These are phyloP conservation scores for Tricholoma sp. DNA, from an alignment of 768 basidiomycete genomes.

Conservation along the genomic window DNA sequence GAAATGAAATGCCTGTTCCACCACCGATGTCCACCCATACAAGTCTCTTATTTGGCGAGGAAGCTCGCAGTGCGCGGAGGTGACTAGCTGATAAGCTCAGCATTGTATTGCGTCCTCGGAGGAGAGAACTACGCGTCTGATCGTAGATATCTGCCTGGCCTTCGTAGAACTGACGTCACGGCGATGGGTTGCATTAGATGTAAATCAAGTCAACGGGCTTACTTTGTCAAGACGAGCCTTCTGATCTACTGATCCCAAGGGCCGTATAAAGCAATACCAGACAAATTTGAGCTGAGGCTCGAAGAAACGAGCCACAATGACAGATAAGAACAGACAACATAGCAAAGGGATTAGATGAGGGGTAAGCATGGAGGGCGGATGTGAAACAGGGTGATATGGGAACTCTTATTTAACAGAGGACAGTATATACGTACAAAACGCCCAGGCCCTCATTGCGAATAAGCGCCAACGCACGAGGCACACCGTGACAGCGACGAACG, in stretches of 20 bases:
- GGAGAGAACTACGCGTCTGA: conserved; percentile 51
- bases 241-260: conserved; percentile 35
- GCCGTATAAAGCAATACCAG: conserved; percentile 46
- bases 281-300: conserved; percentile 40
- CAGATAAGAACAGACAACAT: conserved; percentile 2
- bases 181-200: background rate
- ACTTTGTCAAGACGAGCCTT: conserved; percentile 42
- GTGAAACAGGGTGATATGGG: background rate
- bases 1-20: conserved; percentile 45
- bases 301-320: conserved; percentile 18
- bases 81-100: conserved; percentile 62
- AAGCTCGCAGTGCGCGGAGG: conserved; percentile 40
- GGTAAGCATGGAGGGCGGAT: background rate
- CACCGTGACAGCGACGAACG: background rate
- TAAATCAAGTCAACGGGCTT: background rate
- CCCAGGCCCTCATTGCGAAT: background rate
- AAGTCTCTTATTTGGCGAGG: conserved; percentile 39
- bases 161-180: conserved; percentile 45
- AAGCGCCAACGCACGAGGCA: too few relatives aligned
- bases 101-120: conserved; percentile 72
- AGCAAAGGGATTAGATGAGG: conserved; percentile 6
- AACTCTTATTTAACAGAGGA: background rate
- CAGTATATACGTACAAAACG: background rate
- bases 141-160: conserved; percentile 75
- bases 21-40: conserved; percentile 81